phyloP scores from a whole-genome alignment of 1,284 basidiomycete genomes.

The Puccinia coronata region DNA sequence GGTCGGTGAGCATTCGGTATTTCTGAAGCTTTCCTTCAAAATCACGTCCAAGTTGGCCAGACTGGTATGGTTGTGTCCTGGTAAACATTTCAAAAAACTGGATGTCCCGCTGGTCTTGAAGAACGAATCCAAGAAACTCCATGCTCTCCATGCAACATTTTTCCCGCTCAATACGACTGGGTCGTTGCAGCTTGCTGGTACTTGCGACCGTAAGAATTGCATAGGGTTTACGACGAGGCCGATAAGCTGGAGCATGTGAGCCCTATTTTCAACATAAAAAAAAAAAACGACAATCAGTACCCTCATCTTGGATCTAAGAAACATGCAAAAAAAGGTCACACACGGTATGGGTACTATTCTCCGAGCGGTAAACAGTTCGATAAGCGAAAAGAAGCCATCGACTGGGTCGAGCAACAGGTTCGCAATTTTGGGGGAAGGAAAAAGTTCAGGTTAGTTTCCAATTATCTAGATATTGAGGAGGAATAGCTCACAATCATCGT shows the following conservation, averaged over 20 bases:
- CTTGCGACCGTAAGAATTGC: background rate
- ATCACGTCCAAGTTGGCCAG: background rate
- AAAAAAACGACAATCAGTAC: background rate
- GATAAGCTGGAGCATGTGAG: conserved; percentile 37
- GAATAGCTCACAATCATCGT: conserved; percentile 17
- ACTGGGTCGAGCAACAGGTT: background rate
- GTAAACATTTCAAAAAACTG: conserved; percentile 26
- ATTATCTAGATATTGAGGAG: too few species aligned
- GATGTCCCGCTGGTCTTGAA: conserved; percentile 11
- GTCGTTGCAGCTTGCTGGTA: background rate
- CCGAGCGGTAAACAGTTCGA: conserved; percentile 33
- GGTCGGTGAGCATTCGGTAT: background rate
- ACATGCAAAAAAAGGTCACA: too few species aligned
- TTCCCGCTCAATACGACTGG: conserved; percentile 1
- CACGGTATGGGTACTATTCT: conserved; percentile 36
- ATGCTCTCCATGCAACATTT: conserved; percentile 29
- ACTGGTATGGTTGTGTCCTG: conserved; percentile 7
- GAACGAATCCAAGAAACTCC: conserved; percentile 18
- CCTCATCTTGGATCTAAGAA: too few species aligned
- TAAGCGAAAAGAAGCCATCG: conserved; percentile 34
- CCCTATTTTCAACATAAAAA: conserved; percentile 9
- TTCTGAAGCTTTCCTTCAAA: too few species aligned
- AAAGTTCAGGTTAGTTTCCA: background rate
- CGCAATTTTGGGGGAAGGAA: too few species aligned
- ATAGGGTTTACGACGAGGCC: too few species aligned